Percentiles rank a stretch among this genome's conserved stretches.
phyloP scores from a whole-genome alignment of 1,284 basidiomycete genomes.

The Ustilago nuda region DNA sequence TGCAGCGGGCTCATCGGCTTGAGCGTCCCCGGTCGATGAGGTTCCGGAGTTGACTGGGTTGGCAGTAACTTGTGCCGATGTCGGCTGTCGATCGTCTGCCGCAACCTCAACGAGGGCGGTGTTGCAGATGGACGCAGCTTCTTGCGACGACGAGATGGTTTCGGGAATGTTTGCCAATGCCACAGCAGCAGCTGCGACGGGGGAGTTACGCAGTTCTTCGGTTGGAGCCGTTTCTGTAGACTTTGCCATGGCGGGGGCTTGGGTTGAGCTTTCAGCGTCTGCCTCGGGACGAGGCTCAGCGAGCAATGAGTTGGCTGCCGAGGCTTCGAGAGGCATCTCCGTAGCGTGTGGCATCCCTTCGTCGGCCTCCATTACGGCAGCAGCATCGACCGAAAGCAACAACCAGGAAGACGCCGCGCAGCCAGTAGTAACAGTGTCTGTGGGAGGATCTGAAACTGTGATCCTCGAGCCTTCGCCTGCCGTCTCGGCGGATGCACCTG shows the following conservation, averaged over 20 bases:
- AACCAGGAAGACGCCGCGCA: too few species aligned
- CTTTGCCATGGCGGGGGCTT: not conserved
- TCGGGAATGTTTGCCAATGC: not conserved
- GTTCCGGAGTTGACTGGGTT: not conserved
- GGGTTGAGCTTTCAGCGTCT: not conserved
- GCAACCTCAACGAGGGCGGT: not conserved
- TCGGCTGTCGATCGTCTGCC: not conserved
- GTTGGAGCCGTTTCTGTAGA: not conserved
- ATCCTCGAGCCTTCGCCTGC: not conserved
- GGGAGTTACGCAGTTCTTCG: not conserved
- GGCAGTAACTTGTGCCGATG: not conserved
- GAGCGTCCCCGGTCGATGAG: not conserved
- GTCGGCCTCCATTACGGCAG: not conserved
- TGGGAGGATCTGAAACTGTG: not conserved
- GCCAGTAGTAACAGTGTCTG: not conserved
- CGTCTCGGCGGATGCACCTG: not conserved
- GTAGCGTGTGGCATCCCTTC: not conserved
- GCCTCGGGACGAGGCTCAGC: not conserved
- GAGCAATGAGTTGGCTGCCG: not conserved
- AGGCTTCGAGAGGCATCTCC: not conserved
- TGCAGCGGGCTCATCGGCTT: not conserved
- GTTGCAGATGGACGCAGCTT: not conserved
- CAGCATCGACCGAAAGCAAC: too few species aligned
- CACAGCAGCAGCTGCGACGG: not conserved
- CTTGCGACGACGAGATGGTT: slow-evolving; percentile 2